Base-by-base conservation (phyloP, 371 early-diverging fungal genomes). In the Conidiobolus incongruus region DNA sequence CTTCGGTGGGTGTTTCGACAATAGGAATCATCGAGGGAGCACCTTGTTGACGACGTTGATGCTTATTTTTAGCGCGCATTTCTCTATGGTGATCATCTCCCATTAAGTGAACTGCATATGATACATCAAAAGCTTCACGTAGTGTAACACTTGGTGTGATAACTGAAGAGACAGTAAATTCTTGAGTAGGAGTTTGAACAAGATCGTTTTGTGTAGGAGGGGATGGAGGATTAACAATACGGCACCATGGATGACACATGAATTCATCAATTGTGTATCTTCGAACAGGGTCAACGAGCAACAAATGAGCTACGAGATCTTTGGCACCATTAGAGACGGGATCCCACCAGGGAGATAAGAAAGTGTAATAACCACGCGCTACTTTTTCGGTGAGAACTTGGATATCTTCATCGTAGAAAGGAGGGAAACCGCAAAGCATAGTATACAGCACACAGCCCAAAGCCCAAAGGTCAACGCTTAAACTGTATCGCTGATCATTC, bases 381-480 rank as follows among this genome's bases (percentile, higher is more conserved):
- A 84, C 80, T 54, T 77, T 77, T 47, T 75, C 69, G 2, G 79
- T 79, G 49, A 84, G 54, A 2, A 65, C 64, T 46, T 67, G 64
- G 40, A 77, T 74, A 45, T 76, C 75, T 45, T 81, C 81, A 46
- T 81, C 84, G 50, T 80, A 82, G 52, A 88, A 88, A 7, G 92
- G 89, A 38, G 87, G 89, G 53, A 80, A 84, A 0, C 89, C 92
- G 46, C 83, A 81, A 11, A 89, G 62, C 53, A 88, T 55, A 1
- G 85, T 82, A 48, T 88, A 91, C 4, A 88, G 66, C 35, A 91
- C 83, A 53, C 87, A 88, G 29, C 92, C 92, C 35, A 88, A 66
- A 13, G 88, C 82, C 92, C 92, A 91, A 74, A 86, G 76, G 55
- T 91, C 91, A 8, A 88, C 89, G 12, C 75, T 68, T 55, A 77